Evolutionary conservation across 1,284 basidiomycete species (phyloP).

Genomic region (Porogramme epimiltina): DNA sequence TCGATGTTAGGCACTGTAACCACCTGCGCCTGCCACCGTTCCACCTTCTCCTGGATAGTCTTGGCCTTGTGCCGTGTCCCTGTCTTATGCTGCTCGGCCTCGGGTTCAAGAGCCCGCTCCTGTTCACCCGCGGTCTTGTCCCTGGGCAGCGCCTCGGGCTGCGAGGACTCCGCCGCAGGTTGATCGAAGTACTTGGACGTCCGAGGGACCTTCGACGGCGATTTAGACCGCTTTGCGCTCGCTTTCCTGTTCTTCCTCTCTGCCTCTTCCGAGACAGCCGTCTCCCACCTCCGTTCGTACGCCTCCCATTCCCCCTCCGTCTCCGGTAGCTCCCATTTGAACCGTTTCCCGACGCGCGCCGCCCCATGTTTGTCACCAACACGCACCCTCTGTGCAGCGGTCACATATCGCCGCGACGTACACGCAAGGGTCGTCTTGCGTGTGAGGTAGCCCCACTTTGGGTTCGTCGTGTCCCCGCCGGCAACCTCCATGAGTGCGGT

Average conservation of each 20-base stretch:
- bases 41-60: conserved; percentile 27
- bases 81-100: conserved; percentile 1
- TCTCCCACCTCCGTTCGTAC: conserved; percentile 28
- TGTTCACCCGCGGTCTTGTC: too few species aligned
- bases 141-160: not conserved
- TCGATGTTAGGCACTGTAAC: conserved; percentile 6
- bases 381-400: conserved; percentile 23
- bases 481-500: conserved; percentile 21
- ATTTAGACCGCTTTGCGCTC: not conserved
- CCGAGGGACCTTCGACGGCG: conserved; percentile 8
- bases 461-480: conserved; percentile 24
- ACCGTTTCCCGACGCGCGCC: conserved; percentile 17
- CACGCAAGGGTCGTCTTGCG: conserved; percentile 23
- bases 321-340: conserved; percentile 27
- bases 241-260: conserved; percentile 1
- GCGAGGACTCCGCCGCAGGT: not conserved
- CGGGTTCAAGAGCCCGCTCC: conserved; percentile 1
- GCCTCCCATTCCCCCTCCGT: conserved; percentile 30
- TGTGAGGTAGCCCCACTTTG: conserved; percentile 32
- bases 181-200: conserved; percentile 30
- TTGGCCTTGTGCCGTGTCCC: conserved; percentile 15
- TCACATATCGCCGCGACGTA: conserved; percentile 28
- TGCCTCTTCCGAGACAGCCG: conserved; percentile 10
- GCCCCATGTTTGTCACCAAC: conserved; percentile 20
- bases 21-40: conserved; percentile 31